A percentile compares a stretch with the other conserved stretches of the same genome.
Evolutionary conservation across 495 filamentous ascomycete genomes (phyloP).

Genomic region (Bacidia rubella): DNA sequence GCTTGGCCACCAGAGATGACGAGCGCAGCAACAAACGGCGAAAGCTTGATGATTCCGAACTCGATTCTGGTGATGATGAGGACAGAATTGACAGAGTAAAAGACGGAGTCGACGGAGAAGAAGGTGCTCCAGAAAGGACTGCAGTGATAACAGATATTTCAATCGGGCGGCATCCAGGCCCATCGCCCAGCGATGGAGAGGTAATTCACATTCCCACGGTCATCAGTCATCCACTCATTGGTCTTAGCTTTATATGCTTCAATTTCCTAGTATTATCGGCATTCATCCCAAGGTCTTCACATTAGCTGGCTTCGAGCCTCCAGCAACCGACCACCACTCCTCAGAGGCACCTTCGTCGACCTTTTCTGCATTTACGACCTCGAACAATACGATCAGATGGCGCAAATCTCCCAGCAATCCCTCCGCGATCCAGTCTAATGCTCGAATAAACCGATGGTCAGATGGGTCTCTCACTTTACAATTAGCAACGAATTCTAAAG

Average conservation of each 20-base stretch:
- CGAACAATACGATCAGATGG: conserved; percentile 57
- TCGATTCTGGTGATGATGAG: conserved; percentile 70
- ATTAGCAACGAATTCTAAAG: conserved; percentile 52
- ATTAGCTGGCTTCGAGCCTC: conserved; percentile 54
- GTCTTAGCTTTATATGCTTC: conserved; percentile 59
- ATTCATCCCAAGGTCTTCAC: conserved; percentile 64
- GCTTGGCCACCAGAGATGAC: conserved; percentile 8
- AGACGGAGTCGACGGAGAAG: conserved; percentile 35
- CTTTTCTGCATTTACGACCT: conserved; percentile 49
- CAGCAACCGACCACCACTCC: conserved; percentile 40
- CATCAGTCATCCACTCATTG: background rate
- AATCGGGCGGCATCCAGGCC: conserved; percentile 53
- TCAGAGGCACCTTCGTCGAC: conserved; percentile 23
- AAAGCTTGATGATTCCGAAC: conserved; percentile 55
- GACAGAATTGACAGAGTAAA: conserved; percentile 37
- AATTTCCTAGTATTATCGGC: conserved; percentile 66
- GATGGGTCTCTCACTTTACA: conserved; percentile 76
- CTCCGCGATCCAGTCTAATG: conserved; percentile 54
- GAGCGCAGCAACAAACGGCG: conserved; percentile 25
- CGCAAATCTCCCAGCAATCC: conserved; percentile 50
- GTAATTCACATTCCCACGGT: conserved; percentile 20
- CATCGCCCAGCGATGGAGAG: conserved; percentile 56
- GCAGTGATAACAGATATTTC: conserved; percentile 43
- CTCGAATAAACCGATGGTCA: conserved; percentile 66
- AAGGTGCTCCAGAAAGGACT: conserved; percentile 36